phyloP scores from a whole-genome alignment of 2,329 filamentous ascomycete genomes.

The Laburnicola sp. region DNA sequence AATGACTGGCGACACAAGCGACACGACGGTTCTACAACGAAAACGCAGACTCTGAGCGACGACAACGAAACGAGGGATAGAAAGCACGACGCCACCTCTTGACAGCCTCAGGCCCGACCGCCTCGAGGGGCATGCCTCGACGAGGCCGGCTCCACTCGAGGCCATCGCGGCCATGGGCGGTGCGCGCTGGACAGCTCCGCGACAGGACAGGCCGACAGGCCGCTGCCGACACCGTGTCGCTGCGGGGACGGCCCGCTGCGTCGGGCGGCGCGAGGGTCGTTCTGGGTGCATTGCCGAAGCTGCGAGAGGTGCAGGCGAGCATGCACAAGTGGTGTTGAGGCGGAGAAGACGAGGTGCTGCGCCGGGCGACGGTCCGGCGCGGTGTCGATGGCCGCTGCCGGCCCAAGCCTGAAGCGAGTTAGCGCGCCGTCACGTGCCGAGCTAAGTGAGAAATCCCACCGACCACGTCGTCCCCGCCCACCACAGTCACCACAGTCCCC shows the following conservation, averaged over 20 bases:
- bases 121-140: neutral
- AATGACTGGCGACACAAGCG: constrained; percentile 26
- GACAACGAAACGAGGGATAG: constrained; percentile 9
- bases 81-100: neutral
- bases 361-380: constrained; percentile 27
- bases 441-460: constrained; percentile 35
- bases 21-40: constrained; percentile 23
- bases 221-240: neutral
- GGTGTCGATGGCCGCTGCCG: constrained; percentile 22
- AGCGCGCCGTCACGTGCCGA: constrained; percentile 33
- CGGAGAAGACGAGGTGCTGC: constrained; percentile 14
- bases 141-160: neutral
- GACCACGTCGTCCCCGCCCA: constrained; percentile 31
- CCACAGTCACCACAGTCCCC: constrained; percentile 34
- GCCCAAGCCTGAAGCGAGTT: constrained; percentile 19
- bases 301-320: constrained; percentile 16
- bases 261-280: constrained; percentile 17
- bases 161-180: constrained; percentile 27
- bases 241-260: neutral
- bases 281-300: constrained; percentile 17
- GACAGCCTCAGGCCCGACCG: neutral
- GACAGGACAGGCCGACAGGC: constrained; percentile 21
- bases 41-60: constrained; percentile 8
- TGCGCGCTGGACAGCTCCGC: constrained; percentile 5
- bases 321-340: constrained; percentile 28